phyloP scores from a whole-genome alignment of 306 rosid species.

The Acacia crassicarpa region DNA sequence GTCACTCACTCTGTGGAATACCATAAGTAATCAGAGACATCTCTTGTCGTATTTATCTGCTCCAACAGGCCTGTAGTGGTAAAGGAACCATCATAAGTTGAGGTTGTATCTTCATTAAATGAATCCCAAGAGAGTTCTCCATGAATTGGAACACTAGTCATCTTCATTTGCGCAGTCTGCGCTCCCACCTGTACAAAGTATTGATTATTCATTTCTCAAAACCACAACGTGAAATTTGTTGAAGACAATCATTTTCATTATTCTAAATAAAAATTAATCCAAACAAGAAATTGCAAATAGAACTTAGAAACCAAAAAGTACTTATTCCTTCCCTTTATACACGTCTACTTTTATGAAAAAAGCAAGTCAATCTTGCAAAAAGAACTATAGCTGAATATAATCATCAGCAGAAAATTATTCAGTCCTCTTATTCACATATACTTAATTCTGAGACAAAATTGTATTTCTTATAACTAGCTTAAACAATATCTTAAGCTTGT shows the following conservation, averaged over 20 bases:
- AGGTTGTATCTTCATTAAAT: constrained; percentile 73
- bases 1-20: constrained; percentile 95
- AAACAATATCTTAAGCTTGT: background rate
- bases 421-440: background rate
- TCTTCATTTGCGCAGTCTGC: constrained; percentile 80
- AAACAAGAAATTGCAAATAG: constrained; percentile 1
- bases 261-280: background rate
- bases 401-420: background rate
- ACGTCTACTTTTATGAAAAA: background rate
- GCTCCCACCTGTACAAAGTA: constrained; percentile 70
- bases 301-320: background rate
- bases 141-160: constrained; percentile 82
- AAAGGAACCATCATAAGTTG: constrained; percentile 70
- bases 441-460: constrained; percentile 3
- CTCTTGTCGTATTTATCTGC: constrained; percentile 94
- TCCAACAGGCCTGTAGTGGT: constrained; percentile 78
- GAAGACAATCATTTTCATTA: constrained; percentile 12
- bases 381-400: background rate
- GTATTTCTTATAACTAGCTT: background rate
- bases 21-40: constrained; percentile 92
- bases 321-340: background rate
- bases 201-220: constrained; percentile 16
- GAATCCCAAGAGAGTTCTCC: constrained; percentile 89
- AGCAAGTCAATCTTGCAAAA: background rate
- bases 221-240: background rate